These are phyloP conservation scores for Naganishia kalamii DNA, from an alignment of 768 basidiomycete species.

Conservation along the genomic window DNA sequence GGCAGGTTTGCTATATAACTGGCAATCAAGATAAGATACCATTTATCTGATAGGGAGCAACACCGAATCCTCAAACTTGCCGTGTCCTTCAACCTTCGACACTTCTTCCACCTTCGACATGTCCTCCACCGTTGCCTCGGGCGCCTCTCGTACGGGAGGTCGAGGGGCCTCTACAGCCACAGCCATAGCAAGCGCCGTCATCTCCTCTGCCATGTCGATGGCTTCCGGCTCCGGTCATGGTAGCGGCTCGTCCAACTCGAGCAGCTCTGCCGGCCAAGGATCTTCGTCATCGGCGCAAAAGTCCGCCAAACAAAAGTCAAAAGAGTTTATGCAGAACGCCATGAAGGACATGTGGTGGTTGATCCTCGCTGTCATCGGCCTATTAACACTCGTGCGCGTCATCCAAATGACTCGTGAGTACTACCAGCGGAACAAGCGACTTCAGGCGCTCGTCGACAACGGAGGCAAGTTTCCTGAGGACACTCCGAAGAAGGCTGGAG, in stretches of 20 bases:
- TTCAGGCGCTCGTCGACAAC: not conserved
- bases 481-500: not conserved
- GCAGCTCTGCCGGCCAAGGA: not conserved
- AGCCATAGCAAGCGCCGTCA: not conserved
- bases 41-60: not conserved
- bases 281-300: not conserved
- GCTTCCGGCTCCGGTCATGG: not conserved
- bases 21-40: not conserved
- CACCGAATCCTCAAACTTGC: not conserved
- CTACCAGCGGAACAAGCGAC: conserved; percentile 7
- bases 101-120: not conserved
- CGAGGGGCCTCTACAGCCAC: not conserved
- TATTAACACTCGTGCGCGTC: not conserved
- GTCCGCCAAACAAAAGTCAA: not conserved
- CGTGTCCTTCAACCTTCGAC: not conserved
- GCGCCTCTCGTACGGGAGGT: not conserved
- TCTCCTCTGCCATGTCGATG: conserved; percentile 1
- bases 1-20: not conserved
- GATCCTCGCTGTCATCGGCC: not conserved
- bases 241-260: not conserved
- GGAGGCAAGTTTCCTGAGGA: conserved; percentile 1
- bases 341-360: conserved; percentile 10
- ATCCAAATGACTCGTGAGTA: conserved; percentile 7
- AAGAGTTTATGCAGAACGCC: not conserved
- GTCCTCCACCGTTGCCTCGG: not conserved